Evolutionary conservation across 495 filamentous ascomycete species (phyloP).

Genomic region (Niebla homalea): DNA sequence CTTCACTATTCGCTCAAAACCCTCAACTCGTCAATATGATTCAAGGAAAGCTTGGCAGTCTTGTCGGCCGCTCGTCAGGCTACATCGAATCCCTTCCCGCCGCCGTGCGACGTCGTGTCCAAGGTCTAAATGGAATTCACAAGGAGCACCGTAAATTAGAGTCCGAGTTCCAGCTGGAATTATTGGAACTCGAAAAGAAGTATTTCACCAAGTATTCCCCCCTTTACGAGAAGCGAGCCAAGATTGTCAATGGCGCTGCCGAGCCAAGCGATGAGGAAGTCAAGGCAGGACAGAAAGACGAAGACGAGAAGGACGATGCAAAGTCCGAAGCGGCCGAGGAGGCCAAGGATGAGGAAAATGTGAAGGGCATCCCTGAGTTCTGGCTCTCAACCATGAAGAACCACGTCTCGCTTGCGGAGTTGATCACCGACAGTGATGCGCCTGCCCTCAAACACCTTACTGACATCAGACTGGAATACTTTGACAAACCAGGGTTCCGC

Average conservation of each 20-base stretch:
- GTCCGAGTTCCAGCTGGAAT: constrained; percentile 94
- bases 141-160: constrained; percentile 98
- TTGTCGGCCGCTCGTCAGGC: constrained; percentile 90
- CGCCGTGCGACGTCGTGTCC: constrained; percentile 79
- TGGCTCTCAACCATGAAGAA: constrained; percentile 99
- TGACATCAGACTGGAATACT: constrained; percentile 98
- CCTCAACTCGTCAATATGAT: constrained; percentile 91
- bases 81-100: constrained; percentile 93
- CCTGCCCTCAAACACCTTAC: constrained; percentile 77
- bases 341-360: constrained; percentile 37
- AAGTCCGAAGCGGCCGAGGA: constrained; percentile 25
- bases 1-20: constrained; percentile 86
- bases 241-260: constrained; percentile 75
- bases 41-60: constrained; percentile 82
- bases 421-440: constrained; percentile 96
- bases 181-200: constrained; percentile 95
- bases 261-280: constrained; percentile 84
- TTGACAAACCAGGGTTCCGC: constrained; percentile 93
- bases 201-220: constrained; percentile 98
- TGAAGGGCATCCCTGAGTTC: constrained; percentile 88
- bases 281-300: constrained; percentile 70
- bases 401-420: constrained; percentile 86
- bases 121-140: constrained; percentile 92
- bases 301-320: constrained; percentile 46
- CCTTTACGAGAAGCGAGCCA: constrained; percentile 86